Evolutionary conservation across 1,284 basidiomycete genomes (phyloP).

Genomic region (Acaromyces ingoldii): DNA sequence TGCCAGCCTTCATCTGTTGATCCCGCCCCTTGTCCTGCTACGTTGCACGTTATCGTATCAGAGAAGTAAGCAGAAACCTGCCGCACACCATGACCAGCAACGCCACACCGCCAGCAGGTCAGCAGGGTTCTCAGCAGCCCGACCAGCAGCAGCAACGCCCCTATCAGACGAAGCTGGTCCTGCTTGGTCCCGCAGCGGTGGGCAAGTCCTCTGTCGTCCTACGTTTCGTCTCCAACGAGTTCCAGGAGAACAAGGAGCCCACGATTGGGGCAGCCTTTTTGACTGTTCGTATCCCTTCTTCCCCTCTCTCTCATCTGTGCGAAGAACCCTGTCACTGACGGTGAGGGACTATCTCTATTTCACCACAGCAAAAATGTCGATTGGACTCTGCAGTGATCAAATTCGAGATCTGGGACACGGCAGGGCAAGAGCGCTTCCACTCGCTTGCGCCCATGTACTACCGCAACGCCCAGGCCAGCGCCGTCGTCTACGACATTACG

Average conservation of each 20-base stretch:
- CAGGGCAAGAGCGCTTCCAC: conserved; percentile 90
- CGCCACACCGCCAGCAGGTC: too few species aligned
- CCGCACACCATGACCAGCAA: too few species aligned
- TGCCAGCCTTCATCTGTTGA: too few species aligned
- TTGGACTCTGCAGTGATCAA: conserved; percentile 66
- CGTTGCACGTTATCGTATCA: too few species aligned
- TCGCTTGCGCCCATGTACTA: conserved; percentile 96
- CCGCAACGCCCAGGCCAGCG: conserved; percentile 94
- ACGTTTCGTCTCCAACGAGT: conserved; percentile 91
- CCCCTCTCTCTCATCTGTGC: conserved; percentile 63
- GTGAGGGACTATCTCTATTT: neutral
- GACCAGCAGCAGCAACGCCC: conserved; percentile 31
- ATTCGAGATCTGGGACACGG: conserved; percentile 95
- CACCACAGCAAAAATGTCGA: conserved; percentile 59
- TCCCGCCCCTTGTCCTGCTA: too few species aligned
- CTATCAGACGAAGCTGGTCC: conserved; percentile 51
- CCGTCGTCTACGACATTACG: conserved; percentile 96
- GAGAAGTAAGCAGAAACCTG: too few species aligned
- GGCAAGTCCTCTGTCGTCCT: conserved; percentile 99
- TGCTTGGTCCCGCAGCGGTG: conserved; percentile 81
- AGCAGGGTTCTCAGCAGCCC: neutral
- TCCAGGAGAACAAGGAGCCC: conserved; percentile 93
- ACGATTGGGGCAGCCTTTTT: conserved; percentile 91
- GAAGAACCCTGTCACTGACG: neutral
- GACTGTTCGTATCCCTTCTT: conserved; percentile 53